Base-by-base conservation (phyloP, 1,284 basidiomycete genomes). In the Ustilago shanxiensis region DNA sequence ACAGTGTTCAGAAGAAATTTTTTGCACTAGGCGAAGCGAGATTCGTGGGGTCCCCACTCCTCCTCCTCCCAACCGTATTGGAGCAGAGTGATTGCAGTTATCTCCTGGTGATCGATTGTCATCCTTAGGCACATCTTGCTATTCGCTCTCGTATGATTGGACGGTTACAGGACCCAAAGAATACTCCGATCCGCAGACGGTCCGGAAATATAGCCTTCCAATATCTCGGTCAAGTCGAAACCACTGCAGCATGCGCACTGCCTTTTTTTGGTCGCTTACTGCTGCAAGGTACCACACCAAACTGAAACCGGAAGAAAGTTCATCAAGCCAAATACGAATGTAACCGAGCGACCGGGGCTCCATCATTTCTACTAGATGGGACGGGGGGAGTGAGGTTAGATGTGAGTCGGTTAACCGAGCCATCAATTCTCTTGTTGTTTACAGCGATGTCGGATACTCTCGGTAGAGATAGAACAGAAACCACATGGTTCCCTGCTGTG, bases 371-470 rank as follows among this genome's bases (percentile, higher is more conserved):
- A 33, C 5, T 11, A 33, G 31, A 33, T 11, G 39, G 39, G 39
- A 41, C 39, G n/a, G n/a, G n/a, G n/a, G n/a, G n/a, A n/a, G n/a
- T n/a, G n/a, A n/a, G n/a, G n/a, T n/a, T n/a, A n/a, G n/a, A n/a
- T n/a, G n/a, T n/a, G n/a, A 41, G 6, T 20, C n/a, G 39, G 16
- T 41, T 41, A 41, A 16, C 39, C 39, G 39, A 41, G 39, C 31
- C 7, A 33, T 33, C 31, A 33, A 5, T 33, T 41, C 9, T 20
- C 13, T 16, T 41, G 39, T 16, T 14, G 7, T 10, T n/a, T n/a
- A n/a, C n/a, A 41, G 39, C 7, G 5, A 41, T 41, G 2, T 20
- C 55, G 55, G 55, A 47, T 57, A 57, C 55, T 47, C 41, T 57
- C 55, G 55, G 55, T n/a, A n/a, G n/a, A n/a, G n/a, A n/a, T n/a